Conservation (phyloP, 2,329 filamentous ascomycete genomes). For the Aspergillus amoenus region DNA sequence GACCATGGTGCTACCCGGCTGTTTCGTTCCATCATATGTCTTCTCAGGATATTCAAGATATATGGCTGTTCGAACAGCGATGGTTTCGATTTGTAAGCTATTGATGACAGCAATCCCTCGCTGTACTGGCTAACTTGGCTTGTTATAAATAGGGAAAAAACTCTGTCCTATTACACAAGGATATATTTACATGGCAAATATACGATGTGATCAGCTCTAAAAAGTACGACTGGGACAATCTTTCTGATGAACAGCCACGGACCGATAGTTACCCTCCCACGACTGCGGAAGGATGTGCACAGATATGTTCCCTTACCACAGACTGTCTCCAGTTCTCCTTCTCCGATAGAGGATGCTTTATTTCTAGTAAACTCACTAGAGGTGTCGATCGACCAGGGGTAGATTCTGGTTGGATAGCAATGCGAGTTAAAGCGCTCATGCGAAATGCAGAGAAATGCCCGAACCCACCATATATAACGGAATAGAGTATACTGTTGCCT, state of each 20-base stretch:
- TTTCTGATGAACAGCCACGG: conserved; percentile 16
- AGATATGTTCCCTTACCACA: conserved; percentile 22
- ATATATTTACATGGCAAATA: conserved; percentile 23
- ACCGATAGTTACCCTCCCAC: not conserved
- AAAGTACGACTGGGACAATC: conserved; percentile 14
- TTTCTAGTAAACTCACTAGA: conserved; percentile 23
- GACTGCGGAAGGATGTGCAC: conserved; percentile 20
- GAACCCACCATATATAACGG: conserved; percentile 23
- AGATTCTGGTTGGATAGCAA: conserved; percentile 27
- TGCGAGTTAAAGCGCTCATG: conserved; percentile 23
- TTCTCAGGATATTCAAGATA: conserved; percentile 22
- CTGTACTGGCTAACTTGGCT: not conserved
- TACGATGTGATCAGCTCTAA: conserved; percentile 12
- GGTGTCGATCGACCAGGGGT: conserved; percentile 15
- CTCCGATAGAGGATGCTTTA: conserved; percentile 14
- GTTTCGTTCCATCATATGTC: conserved; percentile 32
- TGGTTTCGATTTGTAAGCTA: conserved; percentile 27
- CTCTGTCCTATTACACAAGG: conserved; percentile 18
- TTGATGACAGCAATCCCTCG: not conserved
- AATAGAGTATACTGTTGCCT: conserved; percentile 8
- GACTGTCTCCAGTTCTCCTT: conserved; percentile 30
- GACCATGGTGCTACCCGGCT: conserved; percentile 28
- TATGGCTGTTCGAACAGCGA: conserved; percentile 26
- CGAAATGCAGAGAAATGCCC: conserved; percentile 22
- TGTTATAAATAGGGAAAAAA: not conserved